Base-by-base conservation (phyloP, 2,329 filamentous ascomycete species). In the Parafenestella ontariensis region DNA sequence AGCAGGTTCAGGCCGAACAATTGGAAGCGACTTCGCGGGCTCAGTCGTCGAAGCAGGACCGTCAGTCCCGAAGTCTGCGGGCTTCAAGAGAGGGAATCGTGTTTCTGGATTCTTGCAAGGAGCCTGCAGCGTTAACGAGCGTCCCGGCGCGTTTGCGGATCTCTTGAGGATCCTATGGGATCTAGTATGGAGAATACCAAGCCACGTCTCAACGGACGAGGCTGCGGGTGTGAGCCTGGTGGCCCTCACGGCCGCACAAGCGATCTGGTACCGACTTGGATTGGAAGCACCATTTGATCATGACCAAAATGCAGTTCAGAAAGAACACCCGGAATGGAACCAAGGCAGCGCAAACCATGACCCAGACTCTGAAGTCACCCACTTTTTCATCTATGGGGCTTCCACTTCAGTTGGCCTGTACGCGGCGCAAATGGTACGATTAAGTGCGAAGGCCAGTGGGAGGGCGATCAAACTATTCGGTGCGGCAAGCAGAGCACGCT, bases 111-210 rank as follows among this genome's bases (percentile, higher is more conserved):
- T 80, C 34, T 64, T 79, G 0, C 78, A 81, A 52, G 79, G 78
- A 15, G 79, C 78, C 1, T 77, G 73, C 49, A 77, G 73, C 11
- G 63, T 69, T 6, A 81, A 81, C 46, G 70, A 77, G 4, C 72
- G 77, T 0, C 77, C 79, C 0, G 80, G 79, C 6, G 78, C 79
- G 0, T 82, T 82, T 58, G 74, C 79, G 1, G 78, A 82, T 48
- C 79, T 75, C 43, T 52, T 79, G 9, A 61, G 52, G 0, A 51
- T 68, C 0, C 65, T 70, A 0, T 70, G 65, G 34, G 77, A 80
- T 34, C 66, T 81, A 0, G 62, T 77, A 1, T 80, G 78, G 75
- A 58, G 52, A 1, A 51, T 81, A 0, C 76, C 78, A 0, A 65
- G 68, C 0, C 15, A 20, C 1, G 28, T 80, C n/a, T 54, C 64